These are phyloP conservation scores for Dryas alaskensis DNA, from an alignment of 306 rosid genomes.

Conservation along the genomic window DNA sequence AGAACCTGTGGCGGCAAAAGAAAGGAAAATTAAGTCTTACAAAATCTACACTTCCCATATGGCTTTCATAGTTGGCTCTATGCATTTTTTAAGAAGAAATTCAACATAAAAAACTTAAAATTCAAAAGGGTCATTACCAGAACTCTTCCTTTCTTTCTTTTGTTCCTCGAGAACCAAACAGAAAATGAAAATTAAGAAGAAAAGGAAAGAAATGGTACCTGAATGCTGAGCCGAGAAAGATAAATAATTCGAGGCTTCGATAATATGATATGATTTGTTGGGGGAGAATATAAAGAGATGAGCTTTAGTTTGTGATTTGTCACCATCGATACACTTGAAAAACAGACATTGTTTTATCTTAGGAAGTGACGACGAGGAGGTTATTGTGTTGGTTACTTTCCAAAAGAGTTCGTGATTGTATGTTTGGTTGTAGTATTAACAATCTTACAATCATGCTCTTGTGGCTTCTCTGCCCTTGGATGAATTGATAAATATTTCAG, in stretches of 20 bases:
- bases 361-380: slow-evolving; percentile 8
- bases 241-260: slow-evolving; percentile 9
- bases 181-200: background rate
- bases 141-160: background rate
- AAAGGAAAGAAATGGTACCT: slow-evolving; percentile 15
- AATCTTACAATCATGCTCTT: background rate
- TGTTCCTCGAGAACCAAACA: slow-evolving; percentile 19
- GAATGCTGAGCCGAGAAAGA: slow-evolving; percentile 9
- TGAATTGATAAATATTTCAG: no score
- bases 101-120: background rate
- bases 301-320: slow-evolving; percentile 34
- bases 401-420: background rate
- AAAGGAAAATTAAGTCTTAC: background rate
- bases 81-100: background rate
- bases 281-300: slow-evolving; percentile 11
- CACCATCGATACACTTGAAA: slow-evolving; percentile 37
- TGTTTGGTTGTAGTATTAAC: background rate
- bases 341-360: slow-evolving; percentile 10
- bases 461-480: background rate
- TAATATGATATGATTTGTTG: slow-evolving; percentile 15
- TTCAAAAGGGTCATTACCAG: background rate
- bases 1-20: background rate
- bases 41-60: background rate
- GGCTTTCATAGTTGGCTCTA: background rate
- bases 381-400: background rate